A percentile compares a stretch with the other conserved stretches of the same genome.
Evolutionary conservation across 208 protist genomes (phyloP).

Genomic region (Trypanosoma boissoni): DNA sequence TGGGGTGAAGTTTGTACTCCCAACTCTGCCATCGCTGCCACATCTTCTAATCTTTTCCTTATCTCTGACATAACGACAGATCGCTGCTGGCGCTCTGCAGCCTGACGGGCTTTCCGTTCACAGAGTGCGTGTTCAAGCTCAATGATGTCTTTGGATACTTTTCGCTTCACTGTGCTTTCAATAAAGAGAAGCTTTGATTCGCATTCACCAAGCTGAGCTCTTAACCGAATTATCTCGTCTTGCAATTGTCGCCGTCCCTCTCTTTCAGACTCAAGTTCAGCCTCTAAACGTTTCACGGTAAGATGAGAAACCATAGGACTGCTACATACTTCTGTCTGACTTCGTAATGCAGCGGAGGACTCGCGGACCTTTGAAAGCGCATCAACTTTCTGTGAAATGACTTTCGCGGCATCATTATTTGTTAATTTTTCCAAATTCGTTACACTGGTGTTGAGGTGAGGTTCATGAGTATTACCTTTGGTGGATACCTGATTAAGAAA

Average conservation of each 20-base stretch:
- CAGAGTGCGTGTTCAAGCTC: constrained; percentile 24
- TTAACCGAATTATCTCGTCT: constrained; percentile 24
- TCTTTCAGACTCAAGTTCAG: constrained; percentile 13
- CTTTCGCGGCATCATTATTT: not conserved
- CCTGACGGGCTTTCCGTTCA: constrained; percentile 9
- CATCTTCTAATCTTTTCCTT: constrained; percentile 8
- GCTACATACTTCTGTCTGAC: too few relatives aligned
- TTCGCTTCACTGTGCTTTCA: constrained; percentile 34
- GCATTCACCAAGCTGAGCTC: constrained; percentile 26
- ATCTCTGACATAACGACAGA: constrained; percentile 9
- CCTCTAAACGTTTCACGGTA: too few relatives aligned
- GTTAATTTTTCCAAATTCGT: not conserved
- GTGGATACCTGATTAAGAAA: not conserved
- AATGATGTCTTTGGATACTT: constrained; percentile 25
- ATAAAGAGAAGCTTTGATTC: constrained; percentile 36
- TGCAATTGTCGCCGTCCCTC: constrained; percentile 18
- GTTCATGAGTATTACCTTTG: not conserved
- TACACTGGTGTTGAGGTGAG: too few relatives aligned
- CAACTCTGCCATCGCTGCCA: not conserved
- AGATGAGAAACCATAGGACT: too few relatives aligned
- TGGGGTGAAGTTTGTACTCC: not conserved
- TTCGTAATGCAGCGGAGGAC: too few relatives aligned
- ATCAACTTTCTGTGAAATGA: too few relatives aligned
- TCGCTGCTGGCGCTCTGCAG: constrained; percentile 1
- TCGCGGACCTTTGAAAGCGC: too few relatives aligned